phyloP scores from a whole-genome alignment of 768 basidiomycete species.

The Macrocybe gigantea region DNA sequence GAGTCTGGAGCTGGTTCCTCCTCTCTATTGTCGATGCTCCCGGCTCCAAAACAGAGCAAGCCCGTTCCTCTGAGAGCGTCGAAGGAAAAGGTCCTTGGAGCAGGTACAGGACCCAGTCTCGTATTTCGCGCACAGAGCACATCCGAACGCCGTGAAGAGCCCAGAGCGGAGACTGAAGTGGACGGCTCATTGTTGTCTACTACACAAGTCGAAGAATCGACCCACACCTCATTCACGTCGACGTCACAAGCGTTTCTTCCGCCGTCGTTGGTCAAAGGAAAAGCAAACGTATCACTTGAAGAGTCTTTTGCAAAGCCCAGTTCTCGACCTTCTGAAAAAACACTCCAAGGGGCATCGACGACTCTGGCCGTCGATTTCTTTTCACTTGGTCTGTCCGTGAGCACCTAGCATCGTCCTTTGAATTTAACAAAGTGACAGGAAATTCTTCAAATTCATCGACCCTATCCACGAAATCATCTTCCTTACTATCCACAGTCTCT shows the following conservation, averaged over 20 bases:
- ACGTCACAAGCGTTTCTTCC: constrained; percentile 38
- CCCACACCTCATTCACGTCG: too few relatives aligned
- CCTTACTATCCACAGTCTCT: constrained; percentile 35
- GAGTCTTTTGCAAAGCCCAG: constrained; percentile 15
- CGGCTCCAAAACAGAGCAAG: constrained; percentile 58
- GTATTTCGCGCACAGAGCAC: constrained; percentile 40
- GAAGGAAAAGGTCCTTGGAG: constrained; percentile 54
- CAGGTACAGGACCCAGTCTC: constrained; percentile 55
- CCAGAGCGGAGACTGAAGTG: background rate
- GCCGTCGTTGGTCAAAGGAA: constrained; percentile 53
- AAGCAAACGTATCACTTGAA: constrained; percentile 51
- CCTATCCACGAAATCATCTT: constrained; percentile 3
- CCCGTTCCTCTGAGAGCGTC: constrained; percentile 30
- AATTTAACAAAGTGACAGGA: constrained; percentile 7
- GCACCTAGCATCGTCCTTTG: background rate
- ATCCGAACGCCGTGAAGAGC: constrained; percentile 4
- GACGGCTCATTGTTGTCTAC: too few relatives aligned
- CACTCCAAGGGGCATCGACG: constrained; percentile 7
- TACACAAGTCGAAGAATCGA: too few relatives aligned
- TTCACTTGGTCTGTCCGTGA: constrained; percentile 44
- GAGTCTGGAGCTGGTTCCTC: constrained; percentile 56
- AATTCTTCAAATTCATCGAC: constrained; percentile 19
- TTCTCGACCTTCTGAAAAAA: constrained; percentile 8
- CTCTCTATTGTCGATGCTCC: constrained; percentile 66
- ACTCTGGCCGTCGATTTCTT: constrained; percentile 58